Evolutionary conservation across 345 rosid genomes (phyloP).

Genomic region (Kernera saxatilis): DNA sequence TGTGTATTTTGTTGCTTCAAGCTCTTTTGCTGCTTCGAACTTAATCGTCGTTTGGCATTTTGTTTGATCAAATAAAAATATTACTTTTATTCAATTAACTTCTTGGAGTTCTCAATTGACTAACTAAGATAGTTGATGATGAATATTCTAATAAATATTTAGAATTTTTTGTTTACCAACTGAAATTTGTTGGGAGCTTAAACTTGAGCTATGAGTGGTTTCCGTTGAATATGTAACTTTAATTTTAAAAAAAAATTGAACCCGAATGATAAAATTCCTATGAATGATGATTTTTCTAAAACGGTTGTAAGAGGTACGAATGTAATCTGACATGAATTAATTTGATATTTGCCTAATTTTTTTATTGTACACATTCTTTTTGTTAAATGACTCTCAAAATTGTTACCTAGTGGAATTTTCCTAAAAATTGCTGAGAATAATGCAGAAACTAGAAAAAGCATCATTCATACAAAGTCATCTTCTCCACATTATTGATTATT

Average conservation of each 20-base stretch:
- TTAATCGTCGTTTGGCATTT: neutral
- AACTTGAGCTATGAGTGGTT: neutral
- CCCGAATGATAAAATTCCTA: too few relatives aligned
- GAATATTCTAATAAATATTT: neutral
- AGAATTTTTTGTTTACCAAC: neutral
- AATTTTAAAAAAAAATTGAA: too few relatives aligned
- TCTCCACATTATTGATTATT: constrained; percentile 19
- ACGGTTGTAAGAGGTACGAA: neutral
- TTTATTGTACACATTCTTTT: neutral
- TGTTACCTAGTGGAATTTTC: neutral
- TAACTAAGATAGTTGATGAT: neutral
- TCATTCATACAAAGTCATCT: constrained; percentile 2
- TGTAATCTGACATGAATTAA: neutral
- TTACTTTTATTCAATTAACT: neutral
- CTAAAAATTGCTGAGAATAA: neutral
- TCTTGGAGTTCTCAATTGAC: neutral
- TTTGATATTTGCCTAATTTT: neutral
- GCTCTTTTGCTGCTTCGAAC: neutral
- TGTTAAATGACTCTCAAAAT: neutral
- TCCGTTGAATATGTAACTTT: too few relatives aligned
- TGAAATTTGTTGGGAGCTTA: neutral
- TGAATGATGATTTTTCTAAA: too few relatives aligned
- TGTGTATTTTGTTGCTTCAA: constrained; percentile 1
- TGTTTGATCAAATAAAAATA: neutral
- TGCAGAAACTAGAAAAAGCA: neutral